Evolutionary conservation across 768 basidiomycete genomes (phyloP).

Genomic region (Lentinula guzmanii): DNA sequence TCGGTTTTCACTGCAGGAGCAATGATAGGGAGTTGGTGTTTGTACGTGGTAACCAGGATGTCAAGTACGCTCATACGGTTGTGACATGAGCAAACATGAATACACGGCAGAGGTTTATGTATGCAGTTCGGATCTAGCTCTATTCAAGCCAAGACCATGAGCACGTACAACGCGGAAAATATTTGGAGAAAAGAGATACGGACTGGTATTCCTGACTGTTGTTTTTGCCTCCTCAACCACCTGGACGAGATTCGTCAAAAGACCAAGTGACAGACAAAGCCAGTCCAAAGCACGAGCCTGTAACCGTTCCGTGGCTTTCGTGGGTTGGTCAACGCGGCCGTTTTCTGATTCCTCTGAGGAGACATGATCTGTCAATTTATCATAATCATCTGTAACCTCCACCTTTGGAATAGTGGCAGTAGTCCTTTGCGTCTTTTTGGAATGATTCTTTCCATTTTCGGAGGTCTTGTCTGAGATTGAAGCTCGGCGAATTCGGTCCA

Average conservation of each 20-base stretch:
- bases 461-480: conserved; percentile 3
- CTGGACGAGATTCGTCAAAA: conserved; percentile 75
- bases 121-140: conserved; percentile 5
- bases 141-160: background rate
- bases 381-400: conserved; percentile 7
- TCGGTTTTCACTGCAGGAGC: background rate
- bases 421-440: conserved; percentile 1
- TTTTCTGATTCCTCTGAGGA: background rate
- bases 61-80: conserved; percentile 6
- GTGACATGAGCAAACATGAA: background rate
- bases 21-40: background rate
- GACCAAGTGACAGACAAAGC: conserved; percentile 67
- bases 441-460: conserved; percentile 14
- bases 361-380: conserved; percentile 14
- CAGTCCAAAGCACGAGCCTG: conserved; percentile 52
- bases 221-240: conserved; percentile 40
- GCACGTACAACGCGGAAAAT: background rate
- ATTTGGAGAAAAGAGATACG: conserved; percentile 14
- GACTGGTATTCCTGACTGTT: conserved; percentile 43
- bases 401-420: background rate
- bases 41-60: background rate
- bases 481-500: background rate
- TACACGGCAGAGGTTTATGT: background rate
- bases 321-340: background rate
- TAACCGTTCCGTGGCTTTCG: background rate